phyloP scores from a whole-genome alignment of 495 filamentous ascomycete species.

The Delitschia confertaspora region DNA sequence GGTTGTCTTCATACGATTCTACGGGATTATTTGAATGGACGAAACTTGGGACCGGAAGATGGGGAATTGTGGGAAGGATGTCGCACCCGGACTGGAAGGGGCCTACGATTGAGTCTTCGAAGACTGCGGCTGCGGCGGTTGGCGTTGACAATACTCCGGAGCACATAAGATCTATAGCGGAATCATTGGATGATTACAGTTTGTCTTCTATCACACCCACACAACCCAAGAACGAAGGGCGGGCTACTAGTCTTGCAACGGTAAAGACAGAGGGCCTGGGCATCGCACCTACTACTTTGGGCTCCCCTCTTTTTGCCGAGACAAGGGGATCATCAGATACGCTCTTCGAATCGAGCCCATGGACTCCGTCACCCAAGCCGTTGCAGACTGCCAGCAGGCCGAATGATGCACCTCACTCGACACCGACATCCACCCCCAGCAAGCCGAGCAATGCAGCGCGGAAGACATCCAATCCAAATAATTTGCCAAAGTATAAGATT shows the following conservation, averaged over 20 bases:
- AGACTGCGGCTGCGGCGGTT: slow-evolving; percentile 9
- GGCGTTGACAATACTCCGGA: slow-evolving; percentile 8
- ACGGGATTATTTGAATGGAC: slow-evolving; percentile 17
- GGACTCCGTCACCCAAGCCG: slow-evolving; percentile 10
- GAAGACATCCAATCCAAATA: slow-evolving; percentile 6
- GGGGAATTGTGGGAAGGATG: slow-evolving; percentile 15
- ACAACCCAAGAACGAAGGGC: not conserved
- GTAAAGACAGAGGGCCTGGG: slow-evolving; percentile 13
- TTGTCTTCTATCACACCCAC: slow-evolving; percentile 7
- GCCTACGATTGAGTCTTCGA: slow-evolving; percentile 9
- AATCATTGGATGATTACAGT: slow-evolving; percentile 18
- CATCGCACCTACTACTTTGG: slow-evolving; percentile 7
- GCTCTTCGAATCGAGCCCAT: slow-evolving; percentile 7
- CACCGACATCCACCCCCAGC: not conserved
- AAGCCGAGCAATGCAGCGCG: not conserved
- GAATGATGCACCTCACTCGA: not conserved
- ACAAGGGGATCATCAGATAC: slow-evolving; percentile 24
- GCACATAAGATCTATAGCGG: not conserved
- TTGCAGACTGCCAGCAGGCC: not conserved
- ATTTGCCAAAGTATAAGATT: slow-evolving; percentile 23
- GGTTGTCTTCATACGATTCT: not conserved
- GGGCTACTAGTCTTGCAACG: not conserved
- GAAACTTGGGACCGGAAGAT: slow-evolving; percentile 12
- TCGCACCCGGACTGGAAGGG: slow-evolving; percentile 18
- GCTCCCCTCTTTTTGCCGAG: slow-evolving; percentile 11